Evolutionary conservation across 2,329 filamentous ascomycete species (phyloP).

Genomic region (Raffaelea ambrosiae): DNA sequence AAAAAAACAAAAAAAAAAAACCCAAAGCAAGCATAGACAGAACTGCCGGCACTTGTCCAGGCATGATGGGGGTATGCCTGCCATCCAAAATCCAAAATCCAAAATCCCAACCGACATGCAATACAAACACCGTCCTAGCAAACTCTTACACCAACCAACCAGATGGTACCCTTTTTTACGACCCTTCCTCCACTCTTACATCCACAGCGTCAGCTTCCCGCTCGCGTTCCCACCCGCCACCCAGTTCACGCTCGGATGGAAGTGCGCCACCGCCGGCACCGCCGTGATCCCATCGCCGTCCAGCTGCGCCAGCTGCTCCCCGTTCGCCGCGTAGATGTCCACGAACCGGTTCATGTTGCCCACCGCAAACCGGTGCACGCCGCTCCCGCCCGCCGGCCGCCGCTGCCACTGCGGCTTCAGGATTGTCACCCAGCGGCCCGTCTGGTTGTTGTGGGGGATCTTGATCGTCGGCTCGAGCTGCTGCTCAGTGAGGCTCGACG

Average conservation of each 20-base stretch:
- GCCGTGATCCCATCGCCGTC: slow-evolving; percentile 87
- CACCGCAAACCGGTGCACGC: slow-evolving; percentile 80
- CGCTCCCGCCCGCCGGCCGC: slow-evolving; percentile 55
- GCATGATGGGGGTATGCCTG: too few species aligned
- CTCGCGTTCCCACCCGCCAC: slow-evolving; percentile 85
- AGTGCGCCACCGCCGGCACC: slow-evolving; percentile 84
- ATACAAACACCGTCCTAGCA: too few species aligned
- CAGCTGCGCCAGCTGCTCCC: slow-evolving; percentile 80
- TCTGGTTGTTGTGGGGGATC: slow-evolving; percentile 89
- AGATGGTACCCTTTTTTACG: too few species aligned
- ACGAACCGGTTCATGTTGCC: slow-evolving; percentile 98
- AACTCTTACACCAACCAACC: too few species aligned
- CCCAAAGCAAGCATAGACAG: too few species aligned
- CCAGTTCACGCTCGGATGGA: slow-evolving; percentile 85
- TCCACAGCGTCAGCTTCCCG: slow-evolving; percentile 89
- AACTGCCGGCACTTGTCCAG: too few species aligned
- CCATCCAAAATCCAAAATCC: too few species aligned
- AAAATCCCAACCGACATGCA: too few species aligned
- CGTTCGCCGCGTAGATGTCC: slow-evolving; percentile 75
- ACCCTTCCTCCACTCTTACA: slow-evolving; percentile 36
- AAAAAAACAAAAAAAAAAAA: too few species aligned
- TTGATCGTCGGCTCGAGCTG: slow-evolving; percentile 58
- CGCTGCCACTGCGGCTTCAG: slow-evolving; percentile 81
- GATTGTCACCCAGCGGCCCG: slow-evolving; percentile 85
- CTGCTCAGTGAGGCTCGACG: slow-evolving; percentile 45